Conservation (phyloP, 139 green algal species). For the Micractinium conductrix region DNA sequence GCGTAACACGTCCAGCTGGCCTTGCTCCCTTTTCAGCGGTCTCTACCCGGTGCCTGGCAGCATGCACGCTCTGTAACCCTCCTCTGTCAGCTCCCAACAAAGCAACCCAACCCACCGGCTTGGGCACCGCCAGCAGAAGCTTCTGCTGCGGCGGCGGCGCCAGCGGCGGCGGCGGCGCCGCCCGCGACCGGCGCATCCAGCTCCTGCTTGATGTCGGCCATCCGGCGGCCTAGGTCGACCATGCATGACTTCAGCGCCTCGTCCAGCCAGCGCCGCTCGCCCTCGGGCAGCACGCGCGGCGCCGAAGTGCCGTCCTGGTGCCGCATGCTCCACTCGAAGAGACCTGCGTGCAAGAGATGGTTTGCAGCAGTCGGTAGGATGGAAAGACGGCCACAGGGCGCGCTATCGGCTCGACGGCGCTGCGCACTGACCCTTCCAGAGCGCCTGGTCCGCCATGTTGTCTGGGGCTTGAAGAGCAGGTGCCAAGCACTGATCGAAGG, state of each 20-base stretch:
- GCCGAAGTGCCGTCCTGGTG: constrained; percentile 50
- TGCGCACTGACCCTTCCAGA: constrained; percentile 31
- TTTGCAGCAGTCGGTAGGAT: not conserved
- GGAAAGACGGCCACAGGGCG: not conserved
- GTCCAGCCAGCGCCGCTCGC: constrained; percentile 69
- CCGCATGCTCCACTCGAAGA: constrained; percentile 90
- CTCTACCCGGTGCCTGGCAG: too few relatives aligned
- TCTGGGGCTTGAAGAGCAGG: too few relatives aligned
- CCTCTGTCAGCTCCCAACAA: too few relatives aligned
- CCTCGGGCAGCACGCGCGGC: constrained; percentile 27
- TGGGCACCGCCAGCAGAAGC: not conserved
- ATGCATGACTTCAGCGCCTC: constrained; percentile 71
- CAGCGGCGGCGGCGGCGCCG: not conserved
- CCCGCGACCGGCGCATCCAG: constrained; percentile 42
- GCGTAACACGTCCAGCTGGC: too few relatives aligned
- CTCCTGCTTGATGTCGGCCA: constrained; percentile 74
- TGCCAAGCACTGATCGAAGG: too few relatives aligned
- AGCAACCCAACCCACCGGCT: not conserved
- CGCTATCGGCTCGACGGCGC: not conserved
- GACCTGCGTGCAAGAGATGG: constrained; percentile 48
- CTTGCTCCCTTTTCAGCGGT: too few relatives aligned
- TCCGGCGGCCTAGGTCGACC: constrained; percentile 74
- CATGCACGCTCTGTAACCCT: too few relatives aligned
- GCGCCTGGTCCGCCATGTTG: constrained; percentile 20
- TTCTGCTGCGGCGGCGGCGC: not conserved